Evolutionary conservation across 371 early-diverging fungal species (phyloP).

Genomic region (Mortierella sp.): DNA sequence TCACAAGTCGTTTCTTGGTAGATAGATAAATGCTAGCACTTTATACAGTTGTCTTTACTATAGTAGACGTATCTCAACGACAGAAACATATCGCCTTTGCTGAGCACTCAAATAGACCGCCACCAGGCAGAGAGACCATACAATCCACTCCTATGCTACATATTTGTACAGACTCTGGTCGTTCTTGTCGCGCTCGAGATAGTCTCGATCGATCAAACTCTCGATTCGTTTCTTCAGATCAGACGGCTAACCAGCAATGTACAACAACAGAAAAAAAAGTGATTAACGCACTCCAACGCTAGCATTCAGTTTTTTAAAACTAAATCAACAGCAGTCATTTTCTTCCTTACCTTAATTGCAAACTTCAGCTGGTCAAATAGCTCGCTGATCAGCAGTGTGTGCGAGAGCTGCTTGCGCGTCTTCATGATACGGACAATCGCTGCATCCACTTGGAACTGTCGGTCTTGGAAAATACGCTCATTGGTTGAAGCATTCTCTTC

Average conservation of each 20-base stretch:
- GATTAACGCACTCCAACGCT: no score
- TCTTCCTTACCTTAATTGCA: slow-evolving; percentile 79
- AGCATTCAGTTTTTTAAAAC: no score
- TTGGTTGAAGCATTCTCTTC: slow-evolving; percentile 81
- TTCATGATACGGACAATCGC: slow-evolving; percentile 97
- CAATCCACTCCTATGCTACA: slow-evolving; percentile 55
- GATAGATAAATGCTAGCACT: no score
- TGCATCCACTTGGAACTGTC: slow-evolving; percentile 92
- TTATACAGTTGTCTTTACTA: no score
- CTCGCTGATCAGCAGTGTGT: slow-evolving; percentile 76
- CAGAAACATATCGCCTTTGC: no score
- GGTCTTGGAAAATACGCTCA: slow-evolving; percentile 81
- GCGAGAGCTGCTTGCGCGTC: slow-evolving; percentile 76
- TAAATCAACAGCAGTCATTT: no score
- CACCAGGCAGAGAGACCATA: background rate
- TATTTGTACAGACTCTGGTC: slow-evolving; percentile 67
- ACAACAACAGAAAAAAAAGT: slow-evolving; percentile 2
- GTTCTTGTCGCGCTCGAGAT: slow-evolving; percentile 81
- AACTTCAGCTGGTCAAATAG: slow-evolving; percentile 83
- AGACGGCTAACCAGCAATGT: slow-evolving; percentile 58
- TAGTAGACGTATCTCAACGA: no score
- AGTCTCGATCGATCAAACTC: slow-evolving; percentile 92
- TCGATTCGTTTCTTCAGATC: slow-evolving; percentile 93
- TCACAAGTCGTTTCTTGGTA: no score
- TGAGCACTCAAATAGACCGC: no score